Evolutionary conservation across 768 basidiomycete genomes (phyloP).

Genomic region (Pholiota conissans): DNA sequence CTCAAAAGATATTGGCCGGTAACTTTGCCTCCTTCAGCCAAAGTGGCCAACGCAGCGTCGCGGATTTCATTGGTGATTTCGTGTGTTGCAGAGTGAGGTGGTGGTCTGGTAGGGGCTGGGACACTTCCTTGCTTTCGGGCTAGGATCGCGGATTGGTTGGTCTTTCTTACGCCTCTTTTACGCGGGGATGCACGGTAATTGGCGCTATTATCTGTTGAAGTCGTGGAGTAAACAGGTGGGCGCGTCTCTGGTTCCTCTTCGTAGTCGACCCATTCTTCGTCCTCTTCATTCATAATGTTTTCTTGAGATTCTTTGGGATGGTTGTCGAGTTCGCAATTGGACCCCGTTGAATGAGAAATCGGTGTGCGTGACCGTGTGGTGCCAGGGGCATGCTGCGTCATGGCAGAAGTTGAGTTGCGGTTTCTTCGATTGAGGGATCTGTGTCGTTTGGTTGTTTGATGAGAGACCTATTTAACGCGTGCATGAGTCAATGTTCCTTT

Average conservation of each 20-base stretch:
- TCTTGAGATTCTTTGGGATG: background rate
- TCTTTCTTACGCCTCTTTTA: background rate
- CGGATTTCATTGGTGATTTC: conserved; percentile 2
- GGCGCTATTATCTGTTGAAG: background rate
- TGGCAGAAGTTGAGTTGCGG: background rate
- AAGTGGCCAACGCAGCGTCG: conserved; percentile 27
- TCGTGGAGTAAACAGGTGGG: background rate
- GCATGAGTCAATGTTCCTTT: background rate
- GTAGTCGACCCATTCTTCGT: conserved; percentile 35
- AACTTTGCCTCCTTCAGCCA: conserved; percentile 25
- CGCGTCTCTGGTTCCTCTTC: background rate
- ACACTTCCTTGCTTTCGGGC: conserved; percentile 4
- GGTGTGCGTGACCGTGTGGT: conserved; percentile 9
- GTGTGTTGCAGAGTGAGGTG: background rate
- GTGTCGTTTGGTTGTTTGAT: background rate
- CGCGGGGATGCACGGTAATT: background rate
- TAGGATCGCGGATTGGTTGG: background rate
- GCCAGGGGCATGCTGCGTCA: conserved; percentile 7
- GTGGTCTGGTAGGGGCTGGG: conserved; percentile 6
- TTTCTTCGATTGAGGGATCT: background rate
- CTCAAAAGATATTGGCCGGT: conserved; percentile 44
- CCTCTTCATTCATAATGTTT: conserved; percentile 1
- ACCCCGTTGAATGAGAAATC: conserved; percentile 1
- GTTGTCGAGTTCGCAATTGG: background rate
- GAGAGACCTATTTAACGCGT: background rate